Base-by-base conservation (phyloP, 2,329 filamentous ascomycete species). In the Thielaviopsis populi region DNA sequence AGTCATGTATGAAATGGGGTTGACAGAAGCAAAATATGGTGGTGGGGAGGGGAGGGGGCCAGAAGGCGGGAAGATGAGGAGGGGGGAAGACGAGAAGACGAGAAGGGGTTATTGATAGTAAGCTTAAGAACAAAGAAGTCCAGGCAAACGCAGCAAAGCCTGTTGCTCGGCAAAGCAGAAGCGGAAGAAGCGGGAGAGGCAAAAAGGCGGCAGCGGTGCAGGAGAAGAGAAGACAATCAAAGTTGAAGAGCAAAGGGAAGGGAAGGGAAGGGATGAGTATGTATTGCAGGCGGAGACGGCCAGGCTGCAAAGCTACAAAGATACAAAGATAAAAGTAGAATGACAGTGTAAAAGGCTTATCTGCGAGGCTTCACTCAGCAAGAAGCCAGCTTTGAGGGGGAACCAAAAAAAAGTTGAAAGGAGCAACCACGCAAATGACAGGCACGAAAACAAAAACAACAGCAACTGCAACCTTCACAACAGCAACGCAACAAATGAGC, bases 361-460 rank as follows among this genome's bases (percentile, higher is more conserved):
- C 53, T 30, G n/a, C 11, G 27, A 56, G 37, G 53, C 17, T 19
- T 19, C 46, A 50, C 19, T 13, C 11, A 50, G 30, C 15, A 56
- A 56, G 53, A 30, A 37, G 53, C 53, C 17, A 33, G 53, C 53
- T 33, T 56, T 30, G 30, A 56, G 17, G 27, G 17, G 53, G 30
- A 37, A 8, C 15, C 10, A 42, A 48, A 48, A 11, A 50, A 50
- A 27, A 27, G 13, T 1, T 10, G 30, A 17, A 43, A 43, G 24
- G 11, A 59, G 58, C 15, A 37, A 37, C 33, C 33, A 37, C 33
- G 33, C 4, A 50, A 37, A 56, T 54, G 24, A 8, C 50, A 56
- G 53, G 27, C 53, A 56, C 17, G 3, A 56, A 56, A 56, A 56
- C 53, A 56, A 37, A 56, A 56, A 56, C 53, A 56, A 56, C 2